Evolutionary conservation across 2,329 filamentous ascomycete species (phyloP), one percentile per base, ranked within the genome.

Genomic region (Talaromyces piceae): DNA sequence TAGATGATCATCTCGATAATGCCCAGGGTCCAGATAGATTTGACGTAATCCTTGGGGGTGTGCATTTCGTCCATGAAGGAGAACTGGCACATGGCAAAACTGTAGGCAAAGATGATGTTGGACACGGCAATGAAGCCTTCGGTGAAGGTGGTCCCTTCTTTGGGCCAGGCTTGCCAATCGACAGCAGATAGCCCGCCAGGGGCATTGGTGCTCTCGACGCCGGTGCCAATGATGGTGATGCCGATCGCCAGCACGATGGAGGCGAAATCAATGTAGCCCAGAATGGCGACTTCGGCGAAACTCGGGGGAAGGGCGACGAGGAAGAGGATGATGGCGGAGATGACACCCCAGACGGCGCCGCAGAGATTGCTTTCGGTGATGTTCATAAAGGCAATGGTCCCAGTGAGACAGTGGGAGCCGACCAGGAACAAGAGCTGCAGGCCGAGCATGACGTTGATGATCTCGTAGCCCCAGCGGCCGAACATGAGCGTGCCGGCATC

Each of bases 371-470:
- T 63, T 47, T 67, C 59, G 48, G 73, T 68, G 51, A 75, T 74
- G 50, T 61, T 58, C 47, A 70, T 66, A 56, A 65, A 74, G 2
- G 72, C 72, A 55, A 75, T 74, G 7, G 73, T 74, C 2, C 72
- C 72, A 5, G 72, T 74, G 46, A 74, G 56, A 46, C 67, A 67
- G 56, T 74, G 72, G 1, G 70, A 73, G 49, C 71, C 73, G 2
- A 71, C 68, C 4, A 75, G 58, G 28, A 75, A 65, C 7, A 71
- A 60, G 41, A 75, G 59, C 49, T 73, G 68, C 39, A 71, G 61
- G 25, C 67, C 63, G 54, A 75, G 69, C 69, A 74, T 73, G 50
- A 64, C 62, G 49, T 67, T 65, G 28, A 70, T 61, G 8, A 75
- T 49, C 57, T 73, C 70, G 52, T 72, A 73, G 3, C 72, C 72